Evolutionary conservation across 73 alveolate genomes (phyloP), one percentile per base, ranked within the genome.

Genomic region (Paramecium primaurelia): DNA sequence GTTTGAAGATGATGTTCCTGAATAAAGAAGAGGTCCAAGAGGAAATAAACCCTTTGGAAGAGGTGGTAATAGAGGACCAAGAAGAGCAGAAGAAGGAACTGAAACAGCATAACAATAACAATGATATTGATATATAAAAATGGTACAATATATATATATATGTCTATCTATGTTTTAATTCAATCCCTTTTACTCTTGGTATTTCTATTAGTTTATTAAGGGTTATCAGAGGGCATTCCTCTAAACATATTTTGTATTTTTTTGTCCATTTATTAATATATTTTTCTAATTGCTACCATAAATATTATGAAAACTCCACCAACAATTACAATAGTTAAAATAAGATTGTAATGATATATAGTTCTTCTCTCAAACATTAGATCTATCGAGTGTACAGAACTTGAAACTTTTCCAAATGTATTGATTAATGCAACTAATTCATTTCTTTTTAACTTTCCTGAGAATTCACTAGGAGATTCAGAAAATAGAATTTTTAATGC

Each of bases 401-500:
- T 94, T 12, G 94, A 86, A 34, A 94, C 92, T 86, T 94, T 94
- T 12, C 95, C 97, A 59, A 94, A 94, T 87, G 94, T 92, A 92
- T 94, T 94, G 16, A 95, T 90, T 64, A 92, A 86, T 58, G 95
- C 92, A 26, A 95, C 96, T 51, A 95, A 93, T 80, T 95, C 98
- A 92, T 95, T 95, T 86, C 98, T 90, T 51, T 93, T 85, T 86
- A 95, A 85, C 8, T 80, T 77, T 69, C 94, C 93, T 86, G 92
- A 88, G 80, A 88, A 93, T 71, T 93, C 96, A 54, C 58, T 36
- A 3, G 94, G 75, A 71, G 86, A 77, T 30, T 89, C 94, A 28
- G 94, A 89, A 71, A 98, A 98, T 77, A 97, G 92, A 45, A 97
- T 93, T 88, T 98, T 98, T 77, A 98, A 88, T 84, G 97, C 98